Conservation (phyloP, 2,329 filamentous ascomycete species). For the Neobulgaria alba region DNA sequence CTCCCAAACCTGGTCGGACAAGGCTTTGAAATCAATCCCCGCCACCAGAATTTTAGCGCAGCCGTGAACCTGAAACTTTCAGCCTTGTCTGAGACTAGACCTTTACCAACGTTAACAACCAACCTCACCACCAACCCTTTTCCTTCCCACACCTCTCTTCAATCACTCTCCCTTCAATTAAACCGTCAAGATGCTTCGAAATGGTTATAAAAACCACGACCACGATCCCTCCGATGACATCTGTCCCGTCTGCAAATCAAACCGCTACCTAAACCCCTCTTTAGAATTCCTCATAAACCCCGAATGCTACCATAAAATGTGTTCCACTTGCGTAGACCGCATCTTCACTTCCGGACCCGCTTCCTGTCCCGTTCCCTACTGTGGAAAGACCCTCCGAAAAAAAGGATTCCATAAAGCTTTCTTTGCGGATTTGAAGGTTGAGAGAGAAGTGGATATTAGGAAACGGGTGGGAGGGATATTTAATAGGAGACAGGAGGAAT, state of each 20-base stretch:
- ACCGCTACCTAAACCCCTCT: conserved; percentile 86
- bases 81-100: conserved; percentile 9
- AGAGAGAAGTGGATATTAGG: conserved; percentile 89
- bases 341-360: conserved; percentile 89
- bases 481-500: conserved; percentile 85
- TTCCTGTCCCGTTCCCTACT: conserved; percentile 84
- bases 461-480: conserved; percentile 71
- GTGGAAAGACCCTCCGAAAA: conserved; percentile 77
- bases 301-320: conserved; percentile 99
- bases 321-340: conserved; percentile 87
- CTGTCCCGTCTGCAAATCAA: conserved; percentile 96
- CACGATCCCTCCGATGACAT: conserved; percentile 47
- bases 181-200: conserved; percentile 16
- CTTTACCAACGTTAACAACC: not conserved
- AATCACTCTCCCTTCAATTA: no score
- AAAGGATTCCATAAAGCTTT: conserved; percentile 79
- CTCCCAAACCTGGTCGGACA: no score
- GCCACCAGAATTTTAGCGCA: not conserved
- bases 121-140: not conserved
- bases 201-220: conserved; percentile 10
- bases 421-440: conserved; percentile 79
- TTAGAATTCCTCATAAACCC: conserved; percentile 96
- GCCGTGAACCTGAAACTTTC: conserved; percentile 1
- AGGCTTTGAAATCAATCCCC: conserved; percentile 20
- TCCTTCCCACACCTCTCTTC: not conserved